Evolutionary conservation across 768 basidiomycete species (phyloP), one percentile per base, ranked within the genome.

Genomic region (Mycena venus): DNA sequence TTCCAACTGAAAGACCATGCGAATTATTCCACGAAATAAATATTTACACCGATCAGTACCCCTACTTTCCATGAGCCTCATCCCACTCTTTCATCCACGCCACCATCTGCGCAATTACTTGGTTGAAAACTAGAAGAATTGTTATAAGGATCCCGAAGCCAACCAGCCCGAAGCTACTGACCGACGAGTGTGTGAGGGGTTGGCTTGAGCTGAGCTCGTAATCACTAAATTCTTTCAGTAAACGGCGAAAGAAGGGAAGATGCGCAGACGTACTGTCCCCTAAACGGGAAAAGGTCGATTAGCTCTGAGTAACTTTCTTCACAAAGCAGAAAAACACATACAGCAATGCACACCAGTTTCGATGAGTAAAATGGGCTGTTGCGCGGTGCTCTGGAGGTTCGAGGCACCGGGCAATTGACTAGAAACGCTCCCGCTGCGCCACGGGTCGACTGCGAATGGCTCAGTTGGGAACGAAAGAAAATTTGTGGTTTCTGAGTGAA

Each of bases 291-390:
- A 36, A 36, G 27, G 9, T 14, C 31, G 17, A 34, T 70, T 15
- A 67, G 49, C 21, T 64, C 19, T 2, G 1, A 19, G 21, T 9
- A 21, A 15, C 25, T n/a, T n/a, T 19, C 27, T 31, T 40, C 27
- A 1, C 12, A 19, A 61, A 21, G 23, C n/a, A n/a, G 23, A 9
- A n/a, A 49, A 67, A 61, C 23, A 75, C 74, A 21, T 61, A 75
- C 74, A 75, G 19, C 74, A 75, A 19, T 75, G 74, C 17, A 75
- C 74, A 27, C 74, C 74, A 15, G 69, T 70, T 51, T 75, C 56
- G 11, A 75, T 64, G 6, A 75, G 27, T 21, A 75, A 44, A 19
- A 75, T 53, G 14, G 74, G 74, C 25, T 75, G 74, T 23, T 64
- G 8, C 1, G 58, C 3, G 17, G 74, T 75, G 47, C 68, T 70